Evolutionary conservation across 2,329 filamentous ascomycete species (phyloP), one percentile per base, ranked within the genome.

Genomic region (Dothistroma septosporum): DNA sequence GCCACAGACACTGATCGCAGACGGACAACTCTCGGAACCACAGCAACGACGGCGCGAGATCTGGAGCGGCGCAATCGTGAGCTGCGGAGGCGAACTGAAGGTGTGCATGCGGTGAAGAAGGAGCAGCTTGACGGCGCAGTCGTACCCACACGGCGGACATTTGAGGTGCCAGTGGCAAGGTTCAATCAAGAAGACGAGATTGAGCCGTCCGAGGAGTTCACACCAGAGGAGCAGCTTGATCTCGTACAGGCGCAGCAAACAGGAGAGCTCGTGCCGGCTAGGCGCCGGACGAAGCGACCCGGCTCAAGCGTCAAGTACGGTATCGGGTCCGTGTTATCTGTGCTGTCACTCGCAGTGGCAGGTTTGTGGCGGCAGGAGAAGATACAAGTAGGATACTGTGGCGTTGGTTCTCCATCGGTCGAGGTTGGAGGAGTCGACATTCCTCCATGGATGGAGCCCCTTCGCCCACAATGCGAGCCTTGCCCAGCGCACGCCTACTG

Each of bases 311-410:
- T 81, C 24, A 76, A 87, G 33, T 83, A 84, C 61, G 85, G 85
- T 0, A 87, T 91, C 16, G 80, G 93, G 2, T 85, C 86, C 73
- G 84, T 97, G 1, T 73, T 93, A 2, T 73, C 89, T 21, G 87
- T 88, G 0, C 76, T 94, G 10, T 75, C 94, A 7, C 83, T 83
- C 33, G 86, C 88, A 0, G 91, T 96, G 65, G 88, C 83, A 32
- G 85, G 85, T 9, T 94, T 92, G 84, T 99, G 92, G 79, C 83
- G 93, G 53, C 91, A 96, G 73, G 94, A 99, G 76, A 97, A 97
- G 81, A 80, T 96, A n/a, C 89, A 91, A 16, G 91, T 97, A 21
- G 94, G 95, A 35, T 99, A 96, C 73, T 99, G 94, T 73, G 92
- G 92, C 12, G 84, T 96, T 57, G 94, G 79, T 4, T 63, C 89